A percentile compares a stretch with the other conserved stretches of the same genome.
phyloP scores from a whole-genome alignment of 2,329 filamentous ascomycete species.

The Aspergillus pseudonomiae region DNA sequence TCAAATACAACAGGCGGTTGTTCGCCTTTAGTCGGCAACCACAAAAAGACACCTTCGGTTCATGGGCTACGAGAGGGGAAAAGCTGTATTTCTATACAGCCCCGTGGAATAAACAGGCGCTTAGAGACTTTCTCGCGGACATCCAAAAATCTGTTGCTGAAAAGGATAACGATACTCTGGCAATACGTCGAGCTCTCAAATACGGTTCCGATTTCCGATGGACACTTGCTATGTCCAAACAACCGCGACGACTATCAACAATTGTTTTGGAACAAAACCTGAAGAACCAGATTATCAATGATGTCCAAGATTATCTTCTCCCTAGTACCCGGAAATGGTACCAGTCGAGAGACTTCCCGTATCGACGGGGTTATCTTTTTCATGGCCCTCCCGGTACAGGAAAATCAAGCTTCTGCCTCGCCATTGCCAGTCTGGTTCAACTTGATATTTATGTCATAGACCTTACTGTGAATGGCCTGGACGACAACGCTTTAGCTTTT shows the following conservation, averaged over 20 bases:
- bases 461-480: constrained; percentile 59
- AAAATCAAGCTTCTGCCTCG: constrained; percentile 71
- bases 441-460: constrained; percentile 68
- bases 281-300: constrained; percentile 67
- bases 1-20: constrained; percentile 4
- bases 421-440: constrained; percentile 66
- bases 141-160: constrained; percentile 23
- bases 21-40: constrained; percentile 4
- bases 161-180: constrained; percentile 1
- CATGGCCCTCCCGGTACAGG: constrained; percentile 75
- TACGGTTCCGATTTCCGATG: constrained; percentile 41
- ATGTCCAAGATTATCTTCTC: constrained; percentile 78
- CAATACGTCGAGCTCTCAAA: constrained; percentile 47
- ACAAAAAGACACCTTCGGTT: constrained; percentile 1
- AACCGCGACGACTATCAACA: constrained; percentile 68
- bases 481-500: constrained; percentile 60
- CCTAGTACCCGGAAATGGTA: constrained; percentile 48
- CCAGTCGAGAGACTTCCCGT: constrained; percentile 61
- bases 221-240: constrained; percentile 52
- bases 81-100: constrained; percentile 13
- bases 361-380: constrained; percentile 76
- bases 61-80: constrained; percentile 9
- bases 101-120: constrained; percentile 50
- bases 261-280: constrained; percentile 71
- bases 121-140: constrained; percentile 50